Base-by-base conservation (phyloP, 345 rosid species). In the Noccaea caerulescens region DNA sequence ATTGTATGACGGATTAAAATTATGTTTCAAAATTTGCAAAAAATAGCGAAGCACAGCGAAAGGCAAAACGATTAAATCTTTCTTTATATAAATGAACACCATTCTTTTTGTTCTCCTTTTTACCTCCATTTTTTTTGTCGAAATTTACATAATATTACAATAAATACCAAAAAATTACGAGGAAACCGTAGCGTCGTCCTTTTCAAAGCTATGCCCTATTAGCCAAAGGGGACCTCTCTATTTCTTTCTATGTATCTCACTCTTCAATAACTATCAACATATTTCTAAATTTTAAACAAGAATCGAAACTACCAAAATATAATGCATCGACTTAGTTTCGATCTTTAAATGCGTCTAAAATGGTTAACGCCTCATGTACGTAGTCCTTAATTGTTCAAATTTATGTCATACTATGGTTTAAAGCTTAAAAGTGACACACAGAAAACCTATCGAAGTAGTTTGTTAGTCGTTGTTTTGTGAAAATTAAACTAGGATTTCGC, bases 171-270 rank as follows among this genome's bases (percentile, higher is more conserved):
- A 55, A 67, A 74, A 67, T 67, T 51, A 59, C 72, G 63, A 67
- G 68, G 72, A 74, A 67, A 44, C 71, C 30, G 39, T 25, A 43
- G 69, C 72, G 49, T 74, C 68, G 73, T 74, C 73, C 78, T 74
- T 74, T 68, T 74, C 69, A 60, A 74, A 34, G 78, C 73, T 67
- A 67, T 74, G 72, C 61, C 73, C 63, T 74, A 44, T 66, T 66
- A 45, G 63, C 42, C 34, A 23, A 20, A 43, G 72, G 78, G 78
- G 78, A 67, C 78, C 78, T 74, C 68, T 74, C 78, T 74, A 74
- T 49, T 46, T 30, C 53, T 39, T 46, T 30, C 53, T 57, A 39
- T 23, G 6, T 27, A 57, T 58, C 43, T 25, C 43, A 65, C 60
- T 65, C 61, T 66, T 59, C 55, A 13, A 20, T 59, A 57, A 43